Evolutionary conservation across 129 eudicot genomes (phyloP).

Genomic region (Tanacetum coccineum): DNA sequence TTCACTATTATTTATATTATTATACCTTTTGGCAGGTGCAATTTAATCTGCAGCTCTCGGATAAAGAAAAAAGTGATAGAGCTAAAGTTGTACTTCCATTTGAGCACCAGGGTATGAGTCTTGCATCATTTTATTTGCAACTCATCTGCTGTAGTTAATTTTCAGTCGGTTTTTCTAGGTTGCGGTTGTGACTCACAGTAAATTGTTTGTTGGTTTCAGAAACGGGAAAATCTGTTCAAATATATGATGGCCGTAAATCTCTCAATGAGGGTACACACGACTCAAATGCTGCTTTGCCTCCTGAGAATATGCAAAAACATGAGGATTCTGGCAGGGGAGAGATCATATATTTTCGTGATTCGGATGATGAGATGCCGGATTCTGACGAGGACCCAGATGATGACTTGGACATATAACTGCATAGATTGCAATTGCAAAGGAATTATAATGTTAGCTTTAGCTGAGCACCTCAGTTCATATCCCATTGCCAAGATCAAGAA

Average conservation of each 20-base stretch:
- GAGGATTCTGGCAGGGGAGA: constrained; percentile 63
- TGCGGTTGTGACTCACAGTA: background rate
- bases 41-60: constrained; percentile 83
- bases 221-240: constrained; percentile 56
- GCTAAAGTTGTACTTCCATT: constrained; percentile 97
- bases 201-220: constrained; percentile 39
- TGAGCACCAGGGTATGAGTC: constrained; percentile 83
- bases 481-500: background rate
- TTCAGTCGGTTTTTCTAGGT: background rate
- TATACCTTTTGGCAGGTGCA: constrained; percentile 66
- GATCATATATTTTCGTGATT: constrained; percentile 86
- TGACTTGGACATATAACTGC: constrained; percentile 84
- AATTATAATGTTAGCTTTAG: background rate
- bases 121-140: background rate
- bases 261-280: constrained; percentile 35
- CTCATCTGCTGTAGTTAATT: background rate
- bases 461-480: background rate
- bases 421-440: background rate
- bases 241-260: constrained; percentile 83
- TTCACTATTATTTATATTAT: constrained; percentile 1
- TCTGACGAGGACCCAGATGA: constrained; percentile 99
- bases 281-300: constrained; percentile 14
- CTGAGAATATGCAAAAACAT: constrained; percentile 28
- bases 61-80: constrained; percentile 74
- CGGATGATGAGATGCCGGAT: constrained; percentile 98